Base-by-base conservation (phyloP, 176 grass and related monocot species). In the Elaeis guineensis region DNA sequence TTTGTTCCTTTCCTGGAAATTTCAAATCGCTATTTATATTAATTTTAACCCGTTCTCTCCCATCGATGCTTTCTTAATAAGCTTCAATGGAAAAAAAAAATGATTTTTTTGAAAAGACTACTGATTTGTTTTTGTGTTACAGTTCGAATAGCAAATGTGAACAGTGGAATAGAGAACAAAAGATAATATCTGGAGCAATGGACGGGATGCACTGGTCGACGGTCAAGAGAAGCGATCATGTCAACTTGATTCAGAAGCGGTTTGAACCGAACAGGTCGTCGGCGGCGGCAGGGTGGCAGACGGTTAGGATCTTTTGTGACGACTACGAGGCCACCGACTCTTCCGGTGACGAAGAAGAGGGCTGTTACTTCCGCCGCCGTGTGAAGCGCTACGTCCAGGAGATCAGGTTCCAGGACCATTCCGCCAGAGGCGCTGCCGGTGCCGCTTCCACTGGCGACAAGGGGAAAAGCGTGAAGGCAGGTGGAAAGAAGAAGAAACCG, bases 241-340 rank as follows among this genome's bases (percentile, higher is more conserved):
- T 98, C 52, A 58, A 90, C 54, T 76, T 98, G 4, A 89, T 81
- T 7, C 29, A 81, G 19, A 70, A 58, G 28, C 3, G 71, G 14
- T 51, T 80, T 18, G 32, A 35, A 35, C 17, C 57, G 17, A n/a
- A 16, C 70, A 0, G 7, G 22, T 9, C 16, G 17, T 49, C 35
- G 23, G 28, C 21, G 0, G 75, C 39, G 24, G 28, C 21, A 0
- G 75, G 58, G 4, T 77, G 52, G 4, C 25, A 58, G 59, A 89
- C 67, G 19, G 71, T 98, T 11, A 15, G 87, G 5, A 86, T 92
- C 0, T 89, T 92, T 59, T 85, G 76, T 30, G 87, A 98, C 6
- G 93, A 98, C 81, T 58, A 74, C 67, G 93, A 98, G 62, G 93
- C 87, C 4, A 98, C 93, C 0, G 93, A 98, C 20, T 92, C 94